Percentiles rank a stretch among this genome's conserved stretches.
These are phyloP conservation scores for Tricholoma furcatifolium DNA, from an alignment of 768 basidiomycete genomes.

Conservation along the genomic window DNA sequence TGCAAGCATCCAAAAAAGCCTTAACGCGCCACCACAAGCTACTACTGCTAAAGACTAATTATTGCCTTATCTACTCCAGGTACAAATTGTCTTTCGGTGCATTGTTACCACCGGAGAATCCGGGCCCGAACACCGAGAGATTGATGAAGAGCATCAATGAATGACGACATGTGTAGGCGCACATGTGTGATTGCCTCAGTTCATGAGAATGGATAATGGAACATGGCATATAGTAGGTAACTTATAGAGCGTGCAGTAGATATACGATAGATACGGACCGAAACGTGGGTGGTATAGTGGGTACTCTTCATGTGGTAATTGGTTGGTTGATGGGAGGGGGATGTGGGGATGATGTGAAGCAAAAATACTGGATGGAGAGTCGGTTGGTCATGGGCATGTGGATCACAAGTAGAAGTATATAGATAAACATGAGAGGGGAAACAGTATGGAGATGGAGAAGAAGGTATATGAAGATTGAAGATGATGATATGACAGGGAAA, in stretches of 20 bases:
- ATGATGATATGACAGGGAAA: conserved; percentile 19
- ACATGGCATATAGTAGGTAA: conserved; percentile 34
- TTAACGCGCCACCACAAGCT: too few relatives aligned
- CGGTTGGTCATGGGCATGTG: conserved; percentile 15
- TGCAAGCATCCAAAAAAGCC: too few relatives aligned
- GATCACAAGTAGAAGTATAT: conserved; percentile 9
- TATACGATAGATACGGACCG: conserved; percentile 42
- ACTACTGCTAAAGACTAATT: too few relatives aligned
- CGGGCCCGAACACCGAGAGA: conserved; percentile 1
- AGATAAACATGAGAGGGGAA: conserved; percentile 20
- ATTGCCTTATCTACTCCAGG: too few relatives aligned
- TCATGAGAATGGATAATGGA: conserved; percentile 20
- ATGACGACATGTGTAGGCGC: conserved; percentile 3
- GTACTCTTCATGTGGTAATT: conserved; percentile 10
- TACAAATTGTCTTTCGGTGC: not conserved
- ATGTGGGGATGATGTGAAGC: not conserved
- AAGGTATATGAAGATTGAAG: not conserved
- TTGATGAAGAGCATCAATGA: not conserved
- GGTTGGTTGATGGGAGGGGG: not conserved
- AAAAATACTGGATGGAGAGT: not conserved
- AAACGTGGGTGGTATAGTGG: conserved; percentile 23
- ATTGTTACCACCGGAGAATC: too few relatives aligned
- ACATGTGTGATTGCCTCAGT: not conserved
- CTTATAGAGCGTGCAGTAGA: conserved; percentile 34
- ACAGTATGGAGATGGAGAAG: conserved; percentile 19